Evolutionary conservation across 2,329 filamentous ascomycete species (phyloP).

Genomic region (Colletotrichum somersetense): DNA sequence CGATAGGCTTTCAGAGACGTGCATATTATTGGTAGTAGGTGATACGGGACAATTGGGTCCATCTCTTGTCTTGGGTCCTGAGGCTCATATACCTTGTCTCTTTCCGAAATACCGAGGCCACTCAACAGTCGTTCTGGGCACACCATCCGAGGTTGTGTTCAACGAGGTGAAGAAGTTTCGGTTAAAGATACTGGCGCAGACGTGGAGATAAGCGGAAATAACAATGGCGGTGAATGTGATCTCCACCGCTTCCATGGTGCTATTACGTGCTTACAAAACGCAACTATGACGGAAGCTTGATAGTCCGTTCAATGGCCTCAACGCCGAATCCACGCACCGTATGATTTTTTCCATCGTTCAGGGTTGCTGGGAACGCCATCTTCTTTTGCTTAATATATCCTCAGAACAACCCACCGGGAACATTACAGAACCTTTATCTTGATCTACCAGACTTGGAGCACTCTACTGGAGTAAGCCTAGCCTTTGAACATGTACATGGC

Average conservation of each 20-base stretch:
- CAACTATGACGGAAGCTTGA: background rate
- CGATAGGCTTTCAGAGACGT: background rate
- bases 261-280: conserved; percentile 2
- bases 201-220: conserved; percentile 10
- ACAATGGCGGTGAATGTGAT: conserved; percentile 18
- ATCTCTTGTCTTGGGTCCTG: background rate
- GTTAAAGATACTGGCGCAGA: background rate
- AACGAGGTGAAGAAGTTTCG: conserved; percentile 3
- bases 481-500: background rate
- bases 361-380: background rate
- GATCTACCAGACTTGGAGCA: background rate
- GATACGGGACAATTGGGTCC: background rate
- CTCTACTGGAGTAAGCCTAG: background rate
- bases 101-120: background rate
- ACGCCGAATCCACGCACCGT: background rate
- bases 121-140: background rate
- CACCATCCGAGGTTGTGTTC: background rate
- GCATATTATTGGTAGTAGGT: background rate
- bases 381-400: background rate
- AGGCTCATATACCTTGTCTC: background rate
- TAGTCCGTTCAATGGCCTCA: background rate
- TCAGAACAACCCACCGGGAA: background rate
- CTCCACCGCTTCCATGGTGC: conserved; percentile 10
- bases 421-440: background rate
- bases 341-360: background rate